Base-by-base conservation (phyloP, 768 basidiomycete species). In the Hemileccinum impolitum region DNA sequence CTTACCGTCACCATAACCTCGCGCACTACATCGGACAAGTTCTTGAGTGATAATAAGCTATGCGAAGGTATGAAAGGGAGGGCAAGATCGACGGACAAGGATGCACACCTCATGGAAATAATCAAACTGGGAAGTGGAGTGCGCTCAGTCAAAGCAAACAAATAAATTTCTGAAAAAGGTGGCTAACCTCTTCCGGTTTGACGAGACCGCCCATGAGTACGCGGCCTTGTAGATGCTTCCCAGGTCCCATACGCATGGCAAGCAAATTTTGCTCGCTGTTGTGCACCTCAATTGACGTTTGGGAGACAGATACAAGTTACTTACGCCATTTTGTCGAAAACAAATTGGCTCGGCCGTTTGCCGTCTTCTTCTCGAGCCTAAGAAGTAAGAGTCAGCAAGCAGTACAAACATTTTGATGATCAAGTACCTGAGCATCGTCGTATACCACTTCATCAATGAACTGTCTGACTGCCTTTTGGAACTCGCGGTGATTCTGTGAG, bases 201-300 rank as follows among this genome's bases (percentile, higher is more conserved):
- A 93, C 81, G 28, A 85, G 60, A 4, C 87, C 92, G 48, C 74
- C 78, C 75, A 90, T 82, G 3, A 95, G 72, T 7, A 71, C 76
- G n/a, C 77, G 74, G 2, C 91, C 92, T 57, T 89, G 77, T 37
- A 94, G 70, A 58, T 94, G 92, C 59, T 86, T 84, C 31, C 89
- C 90, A 0, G 94, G 94, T 14, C 95, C 95, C 70, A 94, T 75
- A 18, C 90, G 77, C 91, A 96, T 95, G 13, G 90, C 89, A 63
- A 91, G 88, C 17, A 97, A 47, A 59, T 92, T 84, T 26, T 79
- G 45, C 43, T 82, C 82, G 14, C 83, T 86, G 42, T 18, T 7
- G 23, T 30, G 21, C 25, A 26, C 15, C 15, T 45, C 13, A 4
- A 46, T 13, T 3, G 2, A 13, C 2, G 19, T 41, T 19, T n/a